phyloP scores from a whole-genome alignment of 305 asterid species.

The Solanum hybrid region DNA sequence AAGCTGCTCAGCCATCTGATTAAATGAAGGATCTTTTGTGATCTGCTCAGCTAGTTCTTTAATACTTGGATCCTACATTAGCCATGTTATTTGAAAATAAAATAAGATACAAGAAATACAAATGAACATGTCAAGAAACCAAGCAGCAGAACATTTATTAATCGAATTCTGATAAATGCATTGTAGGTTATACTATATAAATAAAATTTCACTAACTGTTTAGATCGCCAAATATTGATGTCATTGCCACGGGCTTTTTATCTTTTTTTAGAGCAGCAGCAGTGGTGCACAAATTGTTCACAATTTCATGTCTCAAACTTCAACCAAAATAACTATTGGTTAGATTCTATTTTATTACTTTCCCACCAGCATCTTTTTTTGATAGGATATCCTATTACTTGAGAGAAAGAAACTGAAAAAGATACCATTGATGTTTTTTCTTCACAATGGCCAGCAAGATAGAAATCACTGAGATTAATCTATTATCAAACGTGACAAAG shows the following conservation, averaged over 20 bases:
- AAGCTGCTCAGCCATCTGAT: slow-evolving; percentile 95
- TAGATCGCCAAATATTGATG: not conserved
- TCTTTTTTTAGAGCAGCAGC: not conserved
- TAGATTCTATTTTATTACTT: not conserved
- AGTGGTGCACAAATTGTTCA: not conserved
- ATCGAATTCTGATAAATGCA: not conserved
- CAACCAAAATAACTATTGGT: not conserved
- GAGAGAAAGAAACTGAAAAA: not conserved
- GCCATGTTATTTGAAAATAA: not conserved
- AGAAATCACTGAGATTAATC: not conserved
- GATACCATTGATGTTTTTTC: not conserved
- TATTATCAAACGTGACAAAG: not conserved
- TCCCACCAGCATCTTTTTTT: not conserved
- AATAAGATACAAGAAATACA: not conserved
- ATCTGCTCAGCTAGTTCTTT: slow-evolving; percentile 96
- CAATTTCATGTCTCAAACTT: not conserved
- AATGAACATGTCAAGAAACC: not conserved
- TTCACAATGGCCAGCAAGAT: not conserved
- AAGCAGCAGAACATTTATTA: not conserved
- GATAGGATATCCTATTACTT: not conserved
- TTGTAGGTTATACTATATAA: not conserved
- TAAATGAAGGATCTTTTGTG: slow-evolving; percentile 88
- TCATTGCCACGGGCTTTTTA: not conserved
- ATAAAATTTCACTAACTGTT: not conserved
- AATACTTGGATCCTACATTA: slow-evolving; percentile 83